These are phyloP conservation scores for Penicillium frequentans DNA, from an alignment of 2,329 filamentous ascomycete genomes.

Conservation along the genomic window DNA sequence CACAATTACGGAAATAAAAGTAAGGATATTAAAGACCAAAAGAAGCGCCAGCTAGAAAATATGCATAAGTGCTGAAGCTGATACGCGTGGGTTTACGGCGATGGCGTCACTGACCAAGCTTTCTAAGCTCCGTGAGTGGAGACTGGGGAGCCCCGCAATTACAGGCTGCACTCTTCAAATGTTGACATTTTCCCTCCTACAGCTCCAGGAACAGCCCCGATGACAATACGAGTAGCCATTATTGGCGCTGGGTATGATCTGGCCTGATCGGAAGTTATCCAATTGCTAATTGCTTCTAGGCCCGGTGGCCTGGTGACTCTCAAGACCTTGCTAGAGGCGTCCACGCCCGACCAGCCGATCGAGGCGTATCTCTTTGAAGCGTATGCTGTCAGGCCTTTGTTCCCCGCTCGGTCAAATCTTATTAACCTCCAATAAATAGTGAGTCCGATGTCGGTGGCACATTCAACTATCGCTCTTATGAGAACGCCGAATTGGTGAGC, in stretches of 20 bases:
- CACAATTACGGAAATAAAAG: no score
- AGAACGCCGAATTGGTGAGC: slow-evolving; percentile 14
- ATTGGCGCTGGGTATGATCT: slow-evolving; percentile 9
- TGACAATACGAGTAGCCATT: slow-evolving; percentile 10
- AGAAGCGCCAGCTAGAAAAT: neutral
- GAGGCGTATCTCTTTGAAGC: slow-evolving; percentile 14
- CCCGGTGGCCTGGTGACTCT: slow-evolving; percentile 12
- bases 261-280: neutral
- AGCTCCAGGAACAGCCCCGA: neutral
- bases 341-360: slow-evolving; percentile 8
- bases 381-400: neutral
- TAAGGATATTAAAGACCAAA: no score
- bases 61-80: neutral
- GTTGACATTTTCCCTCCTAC: neutral
- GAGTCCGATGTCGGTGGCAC: slow-evolving; percentile 13
- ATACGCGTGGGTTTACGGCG: neutral
- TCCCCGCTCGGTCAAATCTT: neutral
- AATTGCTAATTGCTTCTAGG: neutral
- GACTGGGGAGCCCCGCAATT: neutral
- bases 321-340: slow-evolving; percentile 13
- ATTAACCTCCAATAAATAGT: neutral
- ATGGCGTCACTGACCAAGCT: neutral
- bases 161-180: neutral
- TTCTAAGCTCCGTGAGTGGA: neutral
- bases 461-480: slow-evolving; percentile 14